phyloP scores from a whole-genome alignment of 2,329 filamentous ascomycete species.

The Teratosphaeria pseudoeucalypti region DNA sequence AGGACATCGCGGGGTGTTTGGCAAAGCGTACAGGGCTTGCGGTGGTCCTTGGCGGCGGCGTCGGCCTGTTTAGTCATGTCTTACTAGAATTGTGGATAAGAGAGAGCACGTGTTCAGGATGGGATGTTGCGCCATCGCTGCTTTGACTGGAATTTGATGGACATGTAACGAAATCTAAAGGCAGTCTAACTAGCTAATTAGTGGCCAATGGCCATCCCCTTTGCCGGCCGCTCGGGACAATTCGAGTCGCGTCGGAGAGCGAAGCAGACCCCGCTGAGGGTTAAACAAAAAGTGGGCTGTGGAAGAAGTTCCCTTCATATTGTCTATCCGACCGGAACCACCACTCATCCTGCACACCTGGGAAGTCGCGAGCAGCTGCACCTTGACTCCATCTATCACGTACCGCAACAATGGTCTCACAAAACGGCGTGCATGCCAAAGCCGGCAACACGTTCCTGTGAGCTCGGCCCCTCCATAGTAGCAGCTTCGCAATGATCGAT shows the following conservation, averaged over 20 bases:
- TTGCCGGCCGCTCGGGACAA: background rate
- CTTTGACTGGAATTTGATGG: background rate
- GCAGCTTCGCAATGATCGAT: background rate
- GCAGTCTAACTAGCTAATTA: background rate
- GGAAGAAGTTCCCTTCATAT: background rate
- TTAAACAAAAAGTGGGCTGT: background rate
- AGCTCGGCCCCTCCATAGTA: background rate
- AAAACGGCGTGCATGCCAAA: background rate
- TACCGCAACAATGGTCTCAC: background rate
- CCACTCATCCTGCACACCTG: background rate
- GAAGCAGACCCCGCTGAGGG: background rate
- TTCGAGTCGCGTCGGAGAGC: background rate
- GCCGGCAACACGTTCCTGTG: conserved; percentile 1
- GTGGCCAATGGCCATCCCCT: background rate
- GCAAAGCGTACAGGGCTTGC: conserved; percentile 35
- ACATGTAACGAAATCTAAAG: background rate
- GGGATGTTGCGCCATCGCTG: background rate
- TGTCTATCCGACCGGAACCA: background rate
- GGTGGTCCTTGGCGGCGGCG: conserved; percentile 7
- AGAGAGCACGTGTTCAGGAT: background rate
- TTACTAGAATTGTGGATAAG: background rate
- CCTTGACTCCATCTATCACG: background rate
- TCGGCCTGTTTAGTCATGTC: background rate
- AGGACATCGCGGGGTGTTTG: conserved; percentile 28
- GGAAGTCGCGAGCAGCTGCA: background rate